Base-by-base conservation (phyloP, 352 stramenopile species). In the Phytopythium mirpurense region DNA sequence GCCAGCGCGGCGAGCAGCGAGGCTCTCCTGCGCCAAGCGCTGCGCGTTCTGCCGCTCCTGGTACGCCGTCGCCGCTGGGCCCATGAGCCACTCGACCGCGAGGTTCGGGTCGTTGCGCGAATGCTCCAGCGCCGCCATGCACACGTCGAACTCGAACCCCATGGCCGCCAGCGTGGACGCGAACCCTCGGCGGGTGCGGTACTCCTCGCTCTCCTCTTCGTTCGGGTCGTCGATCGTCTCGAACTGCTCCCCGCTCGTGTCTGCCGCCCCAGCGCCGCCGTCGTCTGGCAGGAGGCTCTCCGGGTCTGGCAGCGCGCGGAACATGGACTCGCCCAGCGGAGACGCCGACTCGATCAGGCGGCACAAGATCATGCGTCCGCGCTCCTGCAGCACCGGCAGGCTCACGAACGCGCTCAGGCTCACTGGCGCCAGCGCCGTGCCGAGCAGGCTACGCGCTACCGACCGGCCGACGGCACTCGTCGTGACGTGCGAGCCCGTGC, bases 101-200 rank as follows among this genome's bases (percentile, higher is more conserved):
- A 83, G 47, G 47, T 93, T 95, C 2, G 83, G 85, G 31, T 95
- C 85, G 58, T 95, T 85, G 10, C 79, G 70, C 12, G 81, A 85
- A 35, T 90, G 70, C 43, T 93, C 83, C 6, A 95, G 61, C 12
- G 85, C 85, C 23, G 73, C 65, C 80, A 95, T 90, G 49, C 85
- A 95, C 18, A 95, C 63, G 7, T 93, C 85, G 60, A 95, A 93
- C 51, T 92, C 85, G 34, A 95, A 95, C 0, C 85, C 85, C 85
- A 95, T 95, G 1, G 81, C 83, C 36, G 83, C 83, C 26, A 95
- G 58, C 6, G 79, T 93, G 1, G 83, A 88, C 14, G 85, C 85
- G 46, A 95, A 93, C 0, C 82, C 81, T 44, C 82, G 71, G 40
- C 85, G 79, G 42, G 83, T 65, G 21, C 81, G 76, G 59, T 86